These are phyloP conservation scores for Neurospora tetrasperma DNA, from an alignment of 495 filamentous ascomycete species.

Conservation along the genomic window DNA sequence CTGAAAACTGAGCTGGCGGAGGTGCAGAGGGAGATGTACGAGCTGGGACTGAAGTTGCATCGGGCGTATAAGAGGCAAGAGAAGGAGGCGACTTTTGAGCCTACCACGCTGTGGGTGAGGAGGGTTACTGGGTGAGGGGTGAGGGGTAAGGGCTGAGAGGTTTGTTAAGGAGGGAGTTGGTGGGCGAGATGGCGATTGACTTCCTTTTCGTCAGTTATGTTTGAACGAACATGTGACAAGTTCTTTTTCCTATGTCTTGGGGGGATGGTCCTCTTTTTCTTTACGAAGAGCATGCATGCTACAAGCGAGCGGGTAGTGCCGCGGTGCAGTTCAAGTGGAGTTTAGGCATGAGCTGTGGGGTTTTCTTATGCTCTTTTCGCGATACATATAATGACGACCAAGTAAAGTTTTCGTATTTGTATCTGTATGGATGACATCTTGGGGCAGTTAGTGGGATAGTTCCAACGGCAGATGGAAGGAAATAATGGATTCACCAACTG, in stretches of 20 bases:
- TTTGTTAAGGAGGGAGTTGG: neutral
- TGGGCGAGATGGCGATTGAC: neutral
- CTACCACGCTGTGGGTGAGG: slow-evolving; percentile 73
- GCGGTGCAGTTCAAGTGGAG: neutral
- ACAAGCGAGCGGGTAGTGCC: neutral
- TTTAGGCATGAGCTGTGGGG: neutral
- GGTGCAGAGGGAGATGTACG: slow-evolving; percentile 71
- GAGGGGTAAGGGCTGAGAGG: too few relatives aligned
- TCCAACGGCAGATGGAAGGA: neutral
- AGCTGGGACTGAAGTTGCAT: slow-evolving; percentile 73
- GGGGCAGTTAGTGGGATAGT: neutral
- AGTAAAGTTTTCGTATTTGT: neutral
- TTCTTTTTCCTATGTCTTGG: neutral
- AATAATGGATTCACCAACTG: neutral
- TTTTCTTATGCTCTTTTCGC: neutral
- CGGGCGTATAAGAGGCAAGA: slow-evolving; percentile 69
- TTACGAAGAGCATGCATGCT: neutral
- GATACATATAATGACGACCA: neutral
- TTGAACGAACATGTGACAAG: neutral
- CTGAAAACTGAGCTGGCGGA: slow-evolving; percentile 69
- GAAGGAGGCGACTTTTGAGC: slow-evolving; percentile 50
- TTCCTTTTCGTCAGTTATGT: neutral
- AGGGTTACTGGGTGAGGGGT: slow-evolving; percentile 42
- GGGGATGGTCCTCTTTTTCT: neutral
- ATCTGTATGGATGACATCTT: neutral